Base-by-base conservation (phyloP, 2,329 filamentous ascomycete species). In the Microcera coccophila region DNA sequence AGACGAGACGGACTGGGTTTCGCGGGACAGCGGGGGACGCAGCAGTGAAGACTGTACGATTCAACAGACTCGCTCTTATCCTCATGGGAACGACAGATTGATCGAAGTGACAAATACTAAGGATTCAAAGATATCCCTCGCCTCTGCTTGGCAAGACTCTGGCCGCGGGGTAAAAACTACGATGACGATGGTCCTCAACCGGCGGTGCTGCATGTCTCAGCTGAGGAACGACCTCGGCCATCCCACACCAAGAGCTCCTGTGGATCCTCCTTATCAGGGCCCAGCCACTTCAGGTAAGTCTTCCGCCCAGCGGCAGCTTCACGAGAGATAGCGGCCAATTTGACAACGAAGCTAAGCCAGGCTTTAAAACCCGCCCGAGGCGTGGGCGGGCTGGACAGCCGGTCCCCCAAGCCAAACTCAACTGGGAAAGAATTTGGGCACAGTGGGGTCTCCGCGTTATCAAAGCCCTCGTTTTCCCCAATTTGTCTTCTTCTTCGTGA, bases 211-310 rank as follows among this genome's bases (percentile, higher is more conserved):
- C 24, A 28, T 28, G 24, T 8, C n/a, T n/a, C n/a, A 14, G 29
- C 7, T 8, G 29, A 15, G n/a, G 29, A 32, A 8, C 5, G 29
- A 32, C 29, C 11, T 8, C 8, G 11, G 7, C 5, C 15, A 8
- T 8, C 7, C 29, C 9, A 32, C 29, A 5, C 11, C 29, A 14
- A 32, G 11, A 20, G 33, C 8, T 17, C 15, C 33, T 19, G 33
- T 35, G 33, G 33, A 35, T 20, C 33, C 18, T 35, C 33, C n/a
- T 35, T n/a, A n/a, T n/a, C n/a, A n/a, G n/a, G n/a, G 33, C 5
- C 33, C 33, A 35, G 22, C 22, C 22, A 26, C 22, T 26, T 7
- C 12, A 26, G 12, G 7, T 12, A 12, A 26, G 22, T 26, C 7
- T 7, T n/a, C 22, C 7, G 22, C 22, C 22, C 7, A 12, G 7